phyloP scores from a whole-genome alignment of 1,284 basidiomycete genomes.

The Puccinia novopanici region DNA sequence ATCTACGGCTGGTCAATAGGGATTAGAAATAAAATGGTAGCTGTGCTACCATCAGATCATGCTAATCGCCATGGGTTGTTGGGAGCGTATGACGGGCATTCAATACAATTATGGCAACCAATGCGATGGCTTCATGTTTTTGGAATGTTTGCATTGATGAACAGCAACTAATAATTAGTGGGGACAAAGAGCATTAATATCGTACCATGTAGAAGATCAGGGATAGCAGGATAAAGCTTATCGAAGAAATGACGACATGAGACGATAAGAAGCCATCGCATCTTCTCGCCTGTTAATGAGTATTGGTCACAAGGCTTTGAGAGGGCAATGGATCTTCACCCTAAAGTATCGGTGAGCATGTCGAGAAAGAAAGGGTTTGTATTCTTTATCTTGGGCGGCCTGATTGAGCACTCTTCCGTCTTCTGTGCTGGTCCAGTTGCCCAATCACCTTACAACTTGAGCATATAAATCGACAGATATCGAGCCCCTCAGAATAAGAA shows the following conservation, averaged over 20 bases:
- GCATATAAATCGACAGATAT: neutral
- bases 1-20: no score
- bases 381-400: neutral
- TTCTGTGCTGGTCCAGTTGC: neutral
- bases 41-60: neutral
- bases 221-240: no score
- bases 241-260: no score
- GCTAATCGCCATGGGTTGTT: neutral
- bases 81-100: neutral
- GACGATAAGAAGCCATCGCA: no score
- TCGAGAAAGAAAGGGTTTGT: constrained; percentile 13
- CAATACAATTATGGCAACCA: neutral
- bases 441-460: neutral
- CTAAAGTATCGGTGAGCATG: neutral
- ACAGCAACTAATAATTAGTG: no score
- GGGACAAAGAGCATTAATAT: no score
- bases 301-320: constrained; percentile 2
- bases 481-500: neutral
- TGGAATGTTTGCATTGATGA: neutral
- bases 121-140: neutral
- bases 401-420: neutral
- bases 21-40: neutral
- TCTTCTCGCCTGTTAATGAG: no score
- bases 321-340: neutral
- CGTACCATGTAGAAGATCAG: no score